Conservation (phyloP, 164 flowering plant genomes). For the Cinnamomum micranthum region DNA sequence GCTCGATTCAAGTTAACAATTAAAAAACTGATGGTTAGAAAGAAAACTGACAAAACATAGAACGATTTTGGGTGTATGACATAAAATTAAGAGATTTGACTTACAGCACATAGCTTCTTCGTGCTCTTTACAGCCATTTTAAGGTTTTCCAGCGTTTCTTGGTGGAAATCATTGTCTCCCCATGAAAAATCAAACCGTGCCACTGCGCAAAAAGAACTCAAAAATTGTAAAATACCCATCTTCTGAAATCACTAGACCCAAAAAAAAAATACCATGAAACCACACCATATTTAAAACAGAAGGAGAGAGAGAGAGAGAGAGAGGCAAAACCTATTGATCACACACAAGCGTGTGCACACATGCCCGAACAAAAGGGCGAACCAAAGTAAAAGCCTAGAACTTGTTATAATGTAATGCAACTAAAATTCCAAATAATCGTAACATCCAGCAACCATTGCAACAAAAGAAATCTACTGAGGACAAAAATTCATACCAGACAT, state of each 20-base stretch:
- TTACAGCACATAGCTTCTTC: constrained; percentile 90
- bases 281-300: too few relatives aligned
- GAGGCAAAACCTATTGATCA: too few relatives aligned
- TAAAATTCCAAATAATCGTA: not conserved
- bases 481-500: constrained; percentile 73
- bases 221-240: not conserved
- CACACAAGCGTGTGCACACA: too few relatives aligned
- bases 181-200: constrained; percentile 93
- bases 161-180: constrained; percentile 79
- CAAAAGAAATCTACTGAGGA: not conserved
- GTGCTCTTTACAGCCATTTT: constrained; percentile 78
- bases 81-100: constrained; percentile 10
- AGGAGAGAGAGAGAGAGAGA: too few relatives aligned
- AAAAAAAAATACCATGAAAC: not conserved
- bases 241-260: not conserved
- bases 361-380: too few relatives aligned
- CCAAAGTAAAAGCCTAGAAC: too few relatives aligned
- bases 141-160: constrained; percentile 81
- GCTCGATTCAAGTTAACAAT: too few relatives aligned
- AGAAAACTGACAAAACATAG: too few relatives aligned
- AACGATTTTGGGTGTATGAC: too few relatives aligned
- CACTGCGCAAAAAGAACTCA: constrained; percentile 34
- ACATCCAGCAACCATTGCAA: not conserved
- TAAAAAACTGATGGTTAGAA: too few relatives aligned
- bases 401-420: not conserved